Percentiles rank a stretch among this genome's conserved stretches.
Evolutionary conservation across 257 asterid species (phyloP).

Genomic region (Fraxinus americana): DNA sequence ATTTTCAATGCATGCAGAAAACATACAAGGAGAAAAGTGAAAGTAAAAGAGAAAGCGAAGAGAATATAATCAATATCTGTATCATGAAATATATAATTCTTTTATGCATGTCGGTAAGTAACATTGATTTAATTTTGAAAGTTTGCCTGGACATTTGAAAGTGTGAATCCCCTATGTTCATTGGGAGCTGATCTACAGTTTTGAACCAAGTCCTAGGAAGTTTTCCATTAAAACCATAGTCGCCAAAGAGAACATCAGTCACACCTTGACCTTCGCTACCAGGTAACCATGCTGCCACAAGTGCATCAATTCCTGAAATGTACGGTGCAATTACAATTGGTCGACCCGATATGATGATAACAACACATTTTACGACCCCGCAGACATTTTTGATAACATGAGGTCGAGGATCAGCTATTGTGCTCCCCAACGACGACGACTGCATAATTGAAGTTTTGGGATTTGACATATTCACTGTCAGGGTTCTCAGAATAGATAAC

Average conservation of each 20-base stretch:
- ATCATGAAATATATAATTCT: no score
- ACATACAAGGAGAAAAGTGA: no score
- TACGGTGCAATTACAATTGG: conserved; percentile 72
- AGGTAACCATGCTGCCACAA: conserved; percentile 89
- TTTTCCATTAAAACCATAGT: conserved; percentile 62
- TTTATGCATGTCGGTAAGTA: not conserved
- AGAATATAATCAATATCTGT: no score
- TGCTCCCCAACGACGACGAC: conserved; percentile 77
- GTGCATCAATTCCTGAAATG: conserved; percentile 59
- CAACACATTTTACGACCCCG: conserved; percentile 57
- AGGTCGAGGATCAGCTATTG: conserved; percentile 74
- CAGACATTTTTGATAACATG: conserved; percentile 65
- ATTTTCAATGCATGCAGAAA: no score
- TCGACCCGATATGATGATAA: conserved; percentile 67
- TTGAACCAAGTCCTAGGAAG: conserved; percentile 81
- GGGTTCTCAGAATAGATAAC: conserved; percentile 67
- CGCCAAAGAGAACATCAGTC: conserved; percentile 82
- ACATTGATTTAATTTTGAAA: not conserved
- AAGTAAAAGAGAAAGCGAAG: no score
- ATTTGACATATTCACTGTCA: conserved; percentile 46
- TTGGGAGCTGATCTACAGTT: conserved; percentile 78
- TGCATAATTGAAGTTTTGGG: conserved; percentile 66
- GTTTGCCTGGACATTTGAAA: conserved; percentile 66
- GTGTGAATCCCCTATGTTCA: conserved; percentile 69
- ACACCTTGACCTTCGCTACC: conserved; percentile 90